Conservation (phyloP, 139 green algal genomes). For the Volvox africanus region DNA sequence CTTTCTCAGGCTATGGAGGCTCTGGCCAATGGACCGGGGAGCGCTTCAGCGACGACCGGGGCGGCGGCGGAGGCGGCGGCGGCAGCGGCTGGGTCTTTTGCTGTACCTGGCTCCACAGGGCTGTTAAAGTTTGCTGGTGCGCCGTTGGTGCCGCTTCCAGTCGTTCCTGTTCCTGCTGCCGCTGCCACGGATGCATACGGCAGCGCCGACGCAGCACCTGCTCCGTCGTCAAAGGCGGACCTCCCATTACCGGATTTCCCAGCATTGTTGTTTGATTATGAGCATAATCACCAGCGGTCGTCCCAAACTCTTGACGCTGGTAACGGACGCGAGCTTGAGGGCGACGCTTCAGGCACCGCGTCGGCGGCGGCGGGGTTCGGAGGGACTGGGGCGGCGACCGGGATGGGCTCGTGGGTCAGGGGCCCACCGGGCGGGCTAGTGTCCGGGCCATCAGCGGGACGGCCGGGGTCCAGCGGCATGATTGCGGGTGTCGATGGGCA, state of each 20-base stretch:
- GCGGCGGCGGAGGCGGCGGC: background rate
- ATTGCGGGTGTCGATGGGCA: background rate
- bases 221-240: too few species aligned
- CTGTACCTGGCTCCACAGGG: background rate
- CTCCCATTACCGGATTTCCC: slow-evolving; percentile 48
- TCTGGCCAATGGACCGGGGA: background rate
- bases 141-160: background rate
- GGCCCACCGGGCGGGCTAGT: background rate
- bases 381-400: too few species aligned
- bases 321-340: background rate
- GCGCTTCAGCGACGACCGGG: background rate
- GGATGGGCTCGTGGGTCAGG: background rate
- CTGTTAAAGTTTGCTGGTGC: background rate
- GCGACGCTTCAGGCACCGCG: background rate
- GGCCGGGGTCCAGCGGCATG: background rate
- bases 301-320: background rate
- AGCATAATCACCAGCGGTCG: background rate
- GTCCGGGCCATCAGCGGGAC: background rate
- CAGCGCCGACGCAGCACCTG: slow-evolving; percentile 15
- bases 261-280: slow-evolving; percentile 47
- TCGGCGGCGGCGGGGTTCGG: too few species aligned
- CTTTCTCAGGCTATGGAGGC: slow-evolving; percentile 31
- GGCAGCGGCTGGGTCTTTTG: background rate
- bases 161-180: background rate
- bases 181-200: background rate